phyloP scores from a whole-genome alignment of 2,329 filamentous ascomycete genomes.

The Nothomitra cinnamomea region DNA sequence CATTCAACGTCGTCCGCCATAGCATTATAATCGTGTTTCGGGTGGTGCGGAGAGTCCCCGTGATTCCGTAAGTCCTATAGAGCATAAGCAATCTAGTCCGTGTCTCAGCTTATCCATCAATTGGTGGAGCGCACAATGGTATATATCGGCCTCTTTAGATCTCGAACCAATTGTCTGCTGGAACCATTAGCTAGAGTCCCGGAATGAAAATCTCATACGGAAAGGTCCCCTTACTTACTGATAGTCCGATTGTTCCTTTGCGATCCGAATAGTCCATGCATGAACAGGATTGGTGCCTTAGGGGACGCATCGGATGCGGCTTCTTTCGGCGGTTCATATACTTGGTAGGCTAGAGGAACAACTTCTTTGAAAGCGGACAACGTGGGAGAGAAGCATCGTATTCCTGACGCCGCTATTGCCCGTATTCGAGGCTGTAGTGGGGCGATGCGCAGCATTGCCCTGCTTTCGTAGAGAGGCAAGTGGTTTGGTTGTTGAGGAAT shows the following conservation, averaged over 20 bases:
- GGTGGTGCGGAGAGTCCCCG: constrained; percentile 68
- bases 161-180: constrained; percentile 57
- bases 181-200: constrained; percentile 3
- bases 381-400: too few relatives aligned
- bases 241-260: constrained; percentile 91
- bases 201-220: neutral
- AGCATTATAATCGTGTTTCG: constrained; percentile 58
- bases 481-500: too few relatives aligned
- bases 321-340: constrained; percentile 41
- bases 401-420: too few relatives aligned
- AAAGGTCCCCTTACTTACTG: constrained; percentile 55
- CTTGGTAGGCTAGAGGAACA: constrained; percentile 41
- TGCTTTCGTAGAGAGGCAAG: too few relatives aligned
- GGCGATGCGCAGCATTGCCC: too few relatives aligned
- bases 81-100: neutral
- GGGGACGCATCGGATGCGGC: constrained; percentile 13
- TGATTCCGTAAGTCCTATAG: constrained; percentile 76
- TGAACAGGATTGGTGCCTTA: constrained; percentile 57
- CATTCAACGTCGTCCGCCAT: constrained; percentile 71
- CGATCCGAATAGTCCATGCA: constrained; percentile 87
- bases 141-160: constrained; percentile 66
- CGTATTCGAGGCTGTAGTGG: too few relatives aligned
- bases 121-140: constrained; percentile 44
- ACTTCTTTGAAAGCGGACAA: too few relatives aligned
- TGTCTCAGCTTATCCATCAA: constrained; percentile 7